Conservation (phyloP, 768 basidiomycete species). For the Pleurotus cornucopiae region DNA sequence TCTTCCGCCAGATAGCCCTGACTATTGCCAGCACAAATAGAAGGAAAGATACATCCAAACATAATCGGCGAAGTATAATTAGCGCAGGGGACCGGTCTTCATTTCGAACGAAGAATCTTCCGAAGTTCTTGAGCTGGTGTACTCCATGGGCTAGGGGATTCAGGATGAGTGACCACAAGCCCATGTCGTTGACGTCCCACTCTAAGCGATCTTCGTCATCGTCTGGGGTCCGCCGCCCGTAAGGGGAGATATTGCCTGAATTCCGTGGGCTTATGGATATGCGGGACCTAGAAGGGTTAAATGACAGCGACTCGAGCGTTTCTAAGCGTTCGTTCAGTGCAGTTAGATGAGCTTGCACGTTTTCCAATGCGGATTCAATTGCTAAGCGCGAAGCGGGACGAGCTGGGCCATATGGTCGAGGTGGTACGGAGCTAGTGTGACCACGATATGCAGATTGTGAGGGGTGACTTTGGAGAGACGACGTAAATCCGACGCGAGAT, state of each 20-base stretch:
- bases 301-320: constrained; percentile 46
- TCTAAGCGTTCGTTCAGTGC: constrained; percentile 84
- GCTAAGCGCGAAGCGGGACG: constrained; percentile 46
- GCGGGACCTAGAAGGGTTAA: constrained; percentile 36
- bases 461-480: constrained; percentile 33
- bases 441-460: constrained; percentile 30
- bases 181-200: constrained; percentile 80
- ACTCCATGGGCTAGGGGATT: constrained; percentile 57
- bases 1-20: constrained; percentile 60
- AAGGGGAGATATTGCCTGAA: constrained; percentile 29
- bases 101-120: constrained; percentile 54
- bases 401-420: constrained; percentile 30
- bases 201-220: constrained; percentile 26
- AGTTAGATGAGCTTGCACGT: constrained; percentile 76
- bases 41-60: constrained; percentile 76
- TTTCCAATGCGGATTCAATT: constrained; percentile 76
- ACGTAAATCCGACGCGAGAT: constrained; percentile 29
- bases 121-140: constrained; percentile 42
- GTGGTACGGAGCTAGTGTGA: constrained; percentile 27
- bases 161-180: constrained; percentile 76
- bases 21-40: constrained; percentile 57
- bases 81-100: constrained; percentile 62
- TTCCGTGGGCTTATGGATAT: constrained; percentile 32
- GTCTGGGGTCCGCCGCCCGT: constrained; percentile 40
- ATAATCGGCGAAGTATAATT: constrained; percentile 67